Evolutionary conservation across 176 grass and related monocot species (phyloP).

Genomic region (Musa acuminata): DNA sequence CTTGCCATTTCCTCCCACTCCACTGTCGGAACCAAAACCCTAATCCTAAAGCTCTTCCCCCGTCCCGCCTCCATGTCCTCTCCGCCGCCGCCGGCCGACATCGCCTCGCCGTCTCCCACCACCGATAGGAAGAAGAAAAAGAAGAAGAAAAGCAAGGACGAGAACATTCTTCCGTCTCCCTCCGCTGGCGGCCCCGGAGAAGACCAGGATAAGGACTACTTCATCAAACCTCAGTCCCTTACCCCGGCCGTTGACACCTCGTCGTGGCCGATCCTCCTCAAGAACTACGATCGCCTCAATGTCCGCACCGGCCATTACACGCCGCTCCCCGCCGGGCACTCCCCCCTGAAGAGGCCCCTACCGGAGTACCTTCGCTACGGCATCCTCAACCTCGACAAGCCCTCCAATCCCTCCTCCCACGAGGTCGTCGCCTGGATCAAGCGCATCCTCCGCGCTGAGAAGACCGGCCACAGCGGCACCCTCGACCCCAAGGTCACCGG

Average conservation of each 20-base stretch:
- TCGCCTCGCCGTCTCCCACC: conserved; percentile 19
- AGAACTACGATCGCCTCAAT: conserved; percentile 82
- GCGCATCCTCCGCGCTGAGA: conserved; percentile 65
- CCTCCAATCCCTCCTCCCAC: conserved; percentile 92
- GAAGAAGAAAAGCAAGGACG: conserved; percentile 56
- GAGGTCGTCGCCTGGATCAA: conserved; percentile 96
- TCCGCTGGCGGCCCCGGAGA: conserved; percentile 17
- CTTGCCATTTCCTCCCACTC: too few relatives aligned
- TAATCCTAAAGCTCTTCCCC: too few relatives aligned
- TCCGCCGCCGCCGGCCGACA: conserved; percentile 30
- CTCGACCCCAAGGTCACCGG: conserved; percentile 97
- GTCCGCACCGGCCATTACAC: conserved; percentile 76
- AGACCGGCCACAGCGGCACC: conserved; percentile 77
- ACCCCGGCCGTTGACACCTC: conserved; percentile 44
- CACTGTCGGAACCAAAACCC: too few relatives aligned
- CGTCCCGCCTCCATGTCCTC: conserved; percentile 36
- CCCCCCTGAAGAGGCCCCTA: conserved; percentile 68
- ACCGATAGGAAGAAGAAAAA: conserved; percentile 50
- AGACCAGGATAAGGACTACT: conserved; percentile 32
- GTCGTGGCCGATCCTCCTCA: conserved; percentile 54
- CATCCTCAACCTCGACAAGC: conserved; percentile 85
- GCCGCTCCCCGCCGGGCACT: conserved; percentile 60
- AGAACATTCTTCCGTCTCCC: neutral
- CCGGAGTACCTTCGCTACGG: conserved; percentile 65
- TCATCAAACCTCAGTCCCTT: conserved; percentile 56